Evolutionary conservation across 192 early-diverging fungal genomes (phyloP).

Genomic region (Mortierella alpina): DNA sequence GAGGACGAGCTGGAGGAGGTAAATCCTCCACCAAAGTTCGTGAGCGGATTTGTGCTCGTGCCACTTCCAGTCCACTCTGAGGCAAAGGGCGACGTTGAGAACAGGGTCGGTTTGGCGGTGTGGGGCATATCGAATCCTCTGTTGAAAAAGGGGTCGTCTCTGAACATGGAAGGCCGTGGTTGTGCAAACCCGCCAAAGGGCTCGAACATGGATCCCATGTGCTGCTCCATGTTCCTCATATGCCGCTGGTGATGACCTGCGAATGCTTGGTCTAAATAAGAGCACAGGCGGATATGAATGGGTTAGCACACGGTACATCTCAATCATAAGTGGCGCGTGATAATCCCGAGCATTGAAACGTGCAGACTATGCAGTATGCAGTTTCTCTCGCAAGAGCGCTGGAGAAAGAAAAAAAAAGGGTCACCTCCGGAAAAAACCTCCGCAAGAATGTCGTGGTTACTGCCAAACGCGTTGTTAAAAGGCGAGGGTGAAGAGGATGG

Average conservation of each 20-base stretch:
- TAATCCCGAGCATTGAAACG: too few relatives aligned
- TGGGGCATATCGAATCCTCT: too few relatives aligned
- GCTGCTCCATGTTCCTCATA: conserved; percentile 15
- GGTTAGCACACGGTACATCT: background rate
- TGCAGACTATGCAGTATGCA: background rate
- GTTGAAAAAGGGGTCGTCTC: background rate
- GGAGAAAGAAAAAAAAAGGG: background rate
- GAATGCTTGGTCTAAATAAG: conserved; percentile 12
- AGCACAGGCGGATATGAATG: background rate
- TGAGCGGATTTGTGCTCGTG: conserved; percentile 29
- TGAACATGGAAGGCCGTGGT: background rate
- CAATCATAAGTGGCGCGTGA: too few relatives aligned
- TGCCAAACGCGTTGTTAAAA: background rate
- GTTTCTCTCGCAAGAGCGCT: background rate
- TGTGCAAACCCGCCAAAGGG: conserved; percentile 5
- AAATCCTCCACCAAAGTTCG: conserved; percentile 3
- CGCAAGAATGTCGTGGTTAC: conserved; percentile 5
- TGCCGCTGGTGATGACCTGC: conserved; percentile 27
- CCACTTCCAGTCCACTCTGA: conserved; percentile 14
- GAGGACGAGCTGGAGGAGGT: conserved; percentile 12
- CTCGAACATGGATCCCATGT: conserved; percentile 31
- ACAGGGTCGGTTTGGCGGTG: conserved; percentile 20
- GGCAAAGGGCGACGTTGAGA: conserved; percentile 42
- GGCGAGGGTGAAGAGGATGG: background rate
- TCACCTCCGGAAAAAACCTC: conserved; percentile 15